A percentile compares a stretch with the other conserved stretches of the same genome.
Conservation (phyloP, 2,329 filamentous ascomycete species). For the Alternaria incomplexa region DNA sequence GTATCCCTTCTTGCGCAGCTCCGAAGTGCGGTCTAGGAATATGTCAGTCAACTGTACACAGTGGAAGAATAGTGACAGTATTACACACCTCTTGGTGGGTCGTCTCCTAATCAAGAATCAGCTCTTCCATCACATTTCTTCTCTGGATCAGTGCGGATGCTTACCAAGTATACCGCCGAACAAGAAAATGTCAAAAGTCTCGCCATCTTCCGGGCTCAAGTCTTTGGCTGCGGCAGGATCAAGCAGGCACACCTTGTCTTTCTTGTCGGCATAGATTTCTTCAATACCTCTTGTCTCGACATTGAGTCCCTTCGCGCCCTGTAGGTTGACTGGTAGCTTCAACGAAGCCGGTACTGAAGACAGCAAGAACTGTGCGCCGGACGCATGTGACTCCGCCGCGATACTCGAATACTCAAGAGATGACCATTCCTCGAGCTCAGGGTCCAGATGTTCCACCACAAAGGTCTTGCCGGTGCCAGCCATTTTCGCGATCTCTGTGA, state of each 20-base stretch:
- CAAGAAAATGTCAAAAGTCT: conserved; percentile 85
- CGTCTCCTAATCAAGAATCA: conserved; percentile 70
- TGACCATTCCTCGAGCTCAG: conserved; percentile 93
- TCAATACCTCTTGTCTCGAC: conserved; percentile 82
- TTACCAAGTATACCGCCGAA: conserved; percentile 95
- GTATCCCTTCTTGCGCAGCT: conserved; percentile 92
- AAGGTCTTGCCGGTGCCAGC: conserved; percentile 68
- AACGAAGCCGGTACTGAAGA: conserved; percentile 78
- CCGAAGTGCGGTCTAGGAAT: conserved; percentile 83
- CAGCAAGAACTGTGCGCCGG: conserved; percentile 75
- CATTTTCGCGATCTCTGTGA: conserved; percentile 27
- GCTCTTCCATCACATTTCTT: conserved; percentile 5
- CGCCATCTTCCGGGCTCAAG: conserved; percentile 80
- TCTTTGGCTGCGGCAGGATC: conserved; percentile 86
- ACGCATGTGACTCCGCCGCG: conserved; percentile 75
- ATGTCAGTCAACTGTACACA: conserved; percentile 26
- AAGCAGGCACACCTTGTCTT: conserved; percentile 82
- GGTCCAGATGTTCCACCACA: conserved; percentile 95
- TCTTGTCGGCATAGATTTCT: conserved; percentile 74
- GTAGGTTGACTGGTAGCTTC: conserved; percentile 64
- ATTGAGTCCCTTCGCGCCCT: conserved; percentile 66
- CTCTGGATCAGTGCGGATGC: conserved; percentile 18
- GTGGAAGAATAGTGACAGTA: not conserved
- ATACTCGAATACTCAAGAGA: conserved; percentile 91
- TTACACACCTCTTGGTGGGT: conserved; percentile 82